Conservation (phyloP, 2,329 filamentous ascomycete genomes). For the Fulvia fulva region DNA sequence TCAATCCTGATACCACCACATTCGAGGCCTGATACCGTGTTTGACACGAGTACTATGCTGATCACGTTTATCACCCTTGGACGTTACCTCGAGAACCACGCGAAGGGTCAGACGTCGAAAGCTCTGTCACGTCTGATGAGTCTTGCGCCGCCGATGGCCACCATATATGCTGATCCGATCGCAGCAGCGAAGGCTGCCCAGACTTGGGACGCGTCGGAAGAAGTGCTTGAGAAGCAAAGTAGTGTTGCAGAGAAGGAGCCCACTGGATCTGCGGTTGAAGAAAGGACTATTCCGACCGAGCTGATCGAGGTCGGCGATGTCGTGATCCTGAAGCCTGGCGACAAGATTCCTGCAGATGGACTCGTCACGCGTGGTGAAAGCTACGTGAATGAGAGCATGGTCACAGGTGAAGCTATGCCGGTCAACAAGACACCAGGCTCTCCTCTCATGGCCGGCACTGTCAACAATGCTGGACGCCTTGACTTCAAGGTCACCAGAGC, state of each 20-base stretch:
- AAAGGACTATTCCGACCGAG: constrained; percentile 86
- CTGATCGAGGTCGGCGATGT: constrained; percentile 91
- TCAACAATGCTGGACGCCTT: constrained; percentile 86
- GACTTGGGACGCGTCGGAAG: constrained; percentile 57
- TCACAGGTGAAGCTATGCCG: constrained; percentile 94
- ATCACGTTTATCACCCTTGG: constrained; percentile 93
- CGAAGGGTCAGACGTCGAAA: constrained; percentile 94
- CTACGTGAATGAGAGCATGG: constrained; percentile 96
- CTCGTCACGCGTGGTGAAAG: constrained; percentile 82
- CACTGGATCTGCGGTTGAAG: constrained; percentile 65
- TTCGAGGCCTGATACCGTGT: constrained; percentile 77
- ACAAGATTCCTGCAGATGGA: constrained; percentile 95
- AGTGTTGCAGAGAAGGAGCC: constrained; percentile 33
- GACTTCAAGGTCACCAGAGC: constrained; percentile 91
- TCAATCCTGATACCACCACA: constrained; percentile 74
- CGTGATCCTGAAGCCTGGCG: constrained; percentile 86
- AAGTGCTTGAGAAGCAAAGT: constrained; percentile 41
- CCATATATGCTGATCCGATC: constrained; percentile 91
- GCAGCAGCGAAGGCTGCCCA: constrained; percentile 88
- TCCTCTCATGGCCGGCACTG: constrained; percentile 83
- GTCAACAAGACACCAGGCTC: constrained; percentile 82
- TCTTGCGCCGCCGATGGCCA: constrained; percentile 90
- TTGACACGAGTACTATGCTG: constrained; percentile 97
- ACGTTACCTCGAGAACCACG: constrained; percentile 86
- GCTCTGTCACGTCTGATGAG: constrained; percentile 94